Percentiles rank a stretch among this genome's conserved stretches.
Evolutionary conservation across 345 rosid species (phyloP).

Genomic region (Lumnitzera littorea): DNA sequence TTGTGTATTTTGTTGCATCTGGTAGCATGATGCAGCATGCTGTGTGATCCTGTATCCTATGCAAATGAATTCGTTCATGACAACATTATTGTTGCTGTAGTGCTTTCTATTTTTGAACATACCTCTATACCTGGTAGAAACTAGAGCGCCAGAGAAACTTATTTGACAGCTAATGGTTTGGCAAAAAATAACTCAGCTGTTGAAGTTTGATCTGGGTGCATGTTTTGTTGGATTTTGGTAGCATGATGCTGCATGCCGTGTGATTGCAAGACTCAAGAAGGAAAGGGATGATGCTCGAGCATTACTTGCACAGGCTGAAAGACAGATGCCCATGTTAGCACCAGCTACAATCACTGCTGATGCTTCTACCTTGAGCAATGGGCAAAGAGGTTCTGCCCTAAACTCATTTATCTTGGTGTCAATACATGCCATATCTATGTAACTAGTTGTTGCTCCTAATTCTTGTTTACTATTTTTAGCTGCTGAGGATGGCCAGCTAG

Average conservation of each 20-base stretch:
- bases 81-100: no score
- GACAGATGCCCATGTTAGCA: conserved; percentile 53
- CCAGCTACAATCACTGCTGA: conserved; percentile 33
- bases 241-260: conserved; percentile 99
- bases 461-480: conserved; percentile 21
- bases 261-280: conserved; percentile 92
- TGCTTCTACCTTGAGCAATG: conserved; percentile 61
- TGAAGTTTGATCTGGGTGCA: not conserved
- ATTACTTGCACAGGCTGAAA: conserved; percentile 73
- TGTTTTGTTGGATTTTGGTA: conserved; percentile 20
- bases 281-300: conserved; percentile 89
- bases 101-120: no score
- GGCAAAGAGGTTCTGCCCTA: conserved; percentile 62
- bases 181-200: no score
- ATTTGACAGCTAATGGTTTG: no score
- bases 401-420: conserved; percentile 1
- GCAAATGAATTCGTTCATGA: no score
- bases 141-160: no score
- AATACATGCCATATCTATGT: not conserved
- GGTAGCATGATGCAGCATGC: no score
- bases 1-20: no score
- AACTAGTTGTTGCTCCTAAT: conserved; percentile 6
- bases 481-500: conserved; percentile 43
- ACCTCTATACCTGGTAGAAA: no score
- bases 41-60: no score